phyloP scores from a whole-genome alignment of 2,329 filamentous ascomycete genomes.

The Metarhizium anisopliae region DNA sequence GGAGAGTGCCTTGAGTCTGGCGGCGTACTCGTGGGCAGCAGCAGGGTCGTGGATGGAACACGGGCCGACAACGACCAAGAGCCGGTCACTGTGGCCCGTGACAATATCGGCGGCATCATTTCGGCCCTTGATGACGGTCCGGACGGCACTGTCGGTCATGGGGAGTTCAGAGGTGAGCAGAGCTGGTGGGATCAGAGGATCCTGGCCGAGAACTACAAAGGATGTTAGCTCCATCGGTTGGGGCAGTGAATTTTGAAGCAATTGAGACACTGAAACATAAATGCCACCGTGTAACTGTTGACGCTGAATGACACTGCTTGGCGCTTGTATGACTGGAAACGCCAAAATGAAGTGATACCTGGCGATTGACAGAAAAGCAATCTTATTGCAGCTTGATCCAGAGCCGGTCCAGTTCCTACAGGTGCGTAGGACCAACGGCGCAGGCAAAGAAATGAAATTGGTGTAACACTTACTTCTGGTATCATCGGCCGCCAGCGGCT shows the following conservation, averaged over 20 bases:
- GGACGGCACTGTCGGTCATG: slow-evolving; percentile 50
- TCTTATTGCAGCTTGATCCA: not conserved
- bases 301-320: not conserved
- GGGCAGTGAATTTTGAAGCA: not conserved
- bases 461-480: slow-evolving; percentile 27
- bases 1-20: slow-evolving; percentile 65
- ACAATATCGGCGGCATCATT: slow-evolving; percentile 65
- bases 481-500: slow-evolving; percentile 35
- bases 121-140: slow-evolving; percentile 64
- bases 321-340: not conserved
- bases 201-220: slow-evolving; percentile 76
- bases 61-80: slow-evolving; percentile 89
- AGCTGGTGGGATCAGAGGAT: slow-evolving; percentile 82
- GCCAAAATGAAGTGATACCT: not conserved
- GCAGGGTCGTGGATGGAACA: slow-evolving; percentile 96
- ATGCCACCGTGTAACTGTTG: not conserved
- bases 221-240: slow-evolving; percentile 10
- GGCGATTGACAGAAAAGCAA: not conserved
- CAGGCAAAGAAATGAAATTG: not conserved
- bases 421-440: not conserved
- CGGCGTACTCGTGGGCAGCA: slow-evolving; percentile 80
- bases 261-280: not conserved
- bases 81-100: slow-evolving; percentile 70
- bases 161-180: slow-evolving; percentile 83
- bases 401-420: not conserved